Evolutionary conservation across 202 grass and related monocot genomes (phyloP), one percentile per base, ranked within the genome.

Genomic region (Panicum virgatum): DNA sequence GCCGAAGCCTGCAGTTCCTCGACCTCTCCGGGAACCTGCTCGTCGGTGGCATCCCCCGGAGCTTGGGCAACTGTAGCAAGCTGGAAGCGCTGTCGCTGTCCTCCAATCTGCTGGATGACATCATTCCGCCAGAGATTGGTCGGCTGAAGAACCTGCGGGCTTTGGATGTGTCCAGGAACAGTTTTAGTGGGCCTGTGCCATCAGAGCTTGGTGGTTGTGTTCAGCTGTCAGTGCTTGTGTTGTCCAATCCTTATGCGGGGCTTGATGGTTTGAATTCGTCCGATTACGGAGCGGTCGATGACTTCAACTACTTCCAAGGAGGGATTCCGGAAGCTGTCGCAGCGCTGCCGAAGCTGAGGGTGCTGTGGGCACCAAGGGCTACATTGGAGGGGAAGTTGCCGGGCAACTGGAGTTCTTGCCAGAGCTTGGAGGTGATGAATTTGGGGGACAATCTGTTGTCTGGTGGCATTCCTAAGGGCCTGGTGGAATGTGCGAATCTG

Each of bases 281-380:
- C 1, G 82, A 68, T 48, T 74, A 86, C 52, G 85, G 40, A 9
- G 84, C 81, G 20, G 76, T 86, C 5, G 90, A 91, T 71, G 96
- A 98, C 66, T 98, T 88, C 39, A 98, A 98, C 84, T 93, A 90
- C 72, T 98, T 88, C 77, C 73, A 95, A 85, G 96, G 96, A 65
- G 90, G 92, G 59, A 86, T 98, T 38, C 86, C 86, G 0, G 86
- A 67, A 22, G 81, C 47, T 80, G 78, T 98, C 1, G 51, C 76
- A 3, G 79, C 32, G 5, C 76, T 98, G 82, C 96, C 90, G 0
- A 98, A 93, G 86, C 84, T 98, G 70, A 93, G 87, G 80, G 80
- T 98, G 67, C 50, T 95, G 52, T 98, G 96, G 96, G 96, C 96
- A 3, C 92, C 96, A 18, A 88, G 92, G 26, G 92, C 92, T 59